phyloP scores from a whole-genome alignment of 75 land plant species.

The Adiantum capillusveneris region DNA sequence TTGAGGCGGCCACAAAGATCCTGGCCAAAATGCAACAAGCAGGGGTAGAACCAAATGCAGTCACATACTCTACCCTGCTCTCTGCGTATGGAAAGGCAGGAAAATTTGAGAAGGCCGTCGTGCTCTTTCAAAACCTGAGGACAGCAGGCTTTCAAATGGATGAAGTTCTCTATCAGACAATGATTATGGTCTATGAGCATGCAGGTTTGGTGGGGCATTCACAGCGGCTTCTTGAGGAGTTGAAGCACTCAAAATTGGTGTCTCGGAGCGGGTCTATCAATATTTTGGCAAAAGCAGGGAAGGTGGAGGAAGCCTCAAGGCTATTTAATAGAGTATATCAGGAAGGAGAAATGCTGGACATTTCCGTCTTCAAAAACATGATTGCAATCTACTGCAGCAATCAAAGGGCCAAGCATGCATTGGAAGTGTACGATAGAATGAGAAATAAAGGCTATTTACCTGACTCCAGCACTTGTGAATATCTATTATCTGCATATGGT shows the following conservation, averaged over 20 bases:
- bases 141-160: conserved; percentile 70
- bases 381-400: conserved; percentile 52
- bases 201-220: conserved; percentile 82
- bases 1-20: conserved; percentile 71
- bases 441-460: conserved; percentile 56
- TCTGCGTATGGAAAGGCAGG: conserved; percentile 79
- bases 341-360: conserved; percentile 64
- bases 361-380: conserved; percentile 54
- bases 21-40: conserved; percentile 65
- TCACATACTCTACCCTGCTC: conserved; percentile 80
- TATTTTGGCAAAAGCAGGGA: conserved; percentile 79
- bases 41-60: conserved; percentile 71
- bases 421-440: conserved; percentile 82
- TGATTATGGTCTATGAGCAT: conserved; percentile 78
- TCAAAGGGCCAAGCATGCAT: conserved; percentile 42
- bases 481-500: conserved; percentile 61
- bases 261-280: conserved; percentile 58
- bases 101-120: conserved; percentile 72
- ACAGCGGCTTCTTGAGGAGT: conserved; percentile 74
- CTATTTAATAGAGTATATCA: conserved; percentile 57
- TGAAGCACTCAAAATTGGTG: conserved; percentile 46
- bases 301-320: conserved; percentile 85
- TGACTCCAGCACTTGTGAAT: conserved; percentile 52
- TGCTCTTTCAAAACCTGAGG: conserved; percentile 70
- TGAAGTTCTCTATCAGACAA: conserved; percentile 80